Evolutionary conservation across 495 filamentous ascomycete species (phyloP), one percentile per base, ranked within the genome.

Genomic region (Pyronema omphalodes): DNA sequence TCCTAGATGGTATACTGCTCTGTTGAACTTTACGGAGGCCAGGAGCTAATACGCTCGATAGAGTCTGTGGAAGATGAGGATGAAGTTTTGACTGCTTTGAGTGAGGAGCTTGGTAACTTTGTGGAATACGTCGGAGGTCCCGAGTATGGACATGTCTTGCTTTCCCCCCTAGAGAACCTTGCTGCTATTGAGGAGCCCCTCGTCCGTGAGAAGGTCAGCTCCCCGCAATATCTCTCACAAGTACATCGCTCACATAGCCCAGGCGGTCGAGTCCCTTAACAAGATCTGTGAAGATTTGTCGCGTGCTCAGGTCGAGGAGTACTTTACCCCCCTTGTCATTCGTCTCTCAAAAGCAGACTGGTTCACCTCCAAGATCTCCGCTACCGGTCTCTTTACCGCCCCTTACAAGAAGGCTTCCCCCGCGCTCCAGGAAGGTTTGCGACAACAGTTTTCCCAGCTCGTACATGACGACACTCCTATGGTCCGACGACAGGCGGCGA

Each of bases 311-410:
- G 79, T 96, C 67, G 93, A 98, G 73, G 84, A 96, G 63, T 81
- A 83, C 67, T 96, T 94, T 71, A 86, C 96, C 61, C 91, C 93
- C 29, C 82, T 98, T 59, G 83, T 84, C 51, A 77, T 94, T 62
- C 84, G 91, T 59, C 82, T 98, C 51, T 93, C 91, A 53, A 96
- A 95, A 76, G 93, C 91, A 68, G 91, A 98, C 73, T 98, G 91
- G 91, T 98, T 98, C 66, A 98, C 91, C 33, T 96, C 93, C 56
- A 98, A 96, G 69, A 91, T 98, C 51, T 98, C 91, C 11, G 91
- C 88, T 7, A 93, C 91, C 58, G 91, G 89, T 45, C 83, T 98
- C 40, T 96, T 89, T 70, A 88, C 82, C 60, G 76, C 81, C 44
- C 89, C 91, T 56, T 98, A 98, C 75, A 79, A 75, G 52, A 93